Evolutionary conservation across 805 yeast genomes (phyloP), one percentile per base, ranked within the genome.

Genomic region (Suhomyces xylopsoci): DNA sequence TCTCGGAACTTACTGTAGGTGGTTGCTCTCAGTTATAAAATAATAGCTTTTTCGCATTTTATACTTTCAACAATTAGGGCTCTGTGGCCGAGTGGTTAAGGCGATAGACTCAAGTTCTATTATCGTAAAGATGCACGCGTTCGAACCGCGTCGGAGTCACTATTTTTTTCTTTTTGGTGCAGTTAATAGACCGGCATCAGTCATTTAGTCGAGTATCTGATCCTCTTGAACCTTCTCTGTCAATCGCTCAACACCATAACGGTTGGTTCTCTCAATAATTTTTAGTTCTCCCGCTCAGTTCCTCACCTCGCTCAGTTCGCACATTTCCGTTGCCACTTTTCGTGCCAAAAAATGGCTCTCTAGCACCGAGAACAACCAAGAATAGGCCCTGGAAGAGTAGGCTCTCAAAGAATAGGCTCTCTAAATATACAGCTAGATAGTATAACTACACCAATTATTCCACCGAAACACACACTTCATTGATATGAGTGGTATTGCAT

Each of bases 401-500:
- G 12, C 28, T 9, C 12, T 26, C 28, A 10, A 26, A 26, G 28
- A 25, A 25, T 3, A 25, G 9, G 26, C 9, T 7, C 7, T 25
- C 9, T 7, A 7, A 25, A 3, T 26, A 26, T 28, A 28, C n/a
- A 36, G 19, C 41, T 15, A 36, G 41, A n/a, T 8, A 7, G 9
- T 36, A 5, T n/a, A 36, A 15, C 41, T 15, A 36, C 3, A 36
- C 7, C 32, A 28, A 28, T 28, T 12, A 28, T 28, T 28, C 19
- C 20, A 36, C 41, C 19, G 20, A 15, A n/a, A 12, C 5, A 12
- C 14, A n/a, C 17, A 9, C 19, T 17, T 28, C 12, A 22, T 26
- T 26, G 26, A 15, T 12, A 87, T 88, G 94, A 88, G 93, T 71
- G 82, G 87, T 24, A 79, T 89, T 36, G 90, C 92, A 8, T 76